A percentile compares a stretch with the other conserved stretches of the same genome.
Evolutionary conservation across 805 yeast genomes (phyloP).

Genomic region (Teunomyces pallodes): DNA sequence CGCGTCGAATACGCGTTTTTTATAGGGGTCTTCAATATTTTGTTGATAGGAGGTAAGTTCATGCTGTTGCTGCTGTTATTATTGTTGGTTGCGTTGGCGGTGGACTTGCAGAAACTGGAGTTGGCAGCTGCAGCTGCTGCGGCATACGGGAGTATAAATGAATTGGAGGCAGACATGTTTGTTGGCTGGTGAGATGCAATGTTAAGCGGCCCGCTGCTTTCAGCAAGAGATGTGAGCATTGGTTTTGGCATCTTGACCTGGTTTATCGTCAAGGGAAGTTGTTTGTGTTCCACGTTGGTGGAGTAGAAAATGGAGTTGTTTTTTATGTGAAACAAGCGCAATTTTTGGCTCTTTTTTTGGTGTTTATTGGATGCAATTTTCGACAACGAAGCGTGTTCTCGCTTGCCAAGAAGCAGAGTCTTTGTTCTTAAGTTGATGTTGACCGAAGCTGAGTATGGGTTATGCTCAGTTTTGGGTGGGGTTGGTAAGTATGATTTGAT

Average conservation of each 20-base stretch:
- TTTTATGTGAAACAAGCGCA: slow-evolving; percentile 39
- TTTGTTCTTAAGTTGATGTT: slow-evolving; percentile 22
- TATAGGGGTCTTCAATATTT: slow-evolving; percentile 44
- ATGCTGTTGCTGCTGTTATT: slow-evolving; percentile 4
- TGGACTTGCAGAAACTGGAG: slow-evolving; percentile 10
- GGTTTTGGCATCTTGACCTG: slow-evolving; percentile 10
- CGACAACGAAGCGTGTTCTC: slow-evolving; percentile 18
- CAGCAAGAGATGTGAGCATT: slow-evolving; percentile 8
- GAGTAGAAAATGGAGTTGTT: slow-evolving; percentile 32
- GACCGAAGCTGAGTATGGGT: slow-evolving; percentile 13
- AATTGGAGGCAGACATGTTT: not conserved
- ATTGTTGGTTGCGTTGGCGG: not conserved
- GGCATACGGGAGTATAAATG: slow-evolving; percentile 5
- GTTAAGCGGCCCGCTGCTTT: slow-evolving; percentile 2
- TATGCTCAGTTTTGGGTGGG: slow-evolving; percentile 2
- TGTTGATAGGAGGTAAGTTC: slow-evolving; percentile 40
- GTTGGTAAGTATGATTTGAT: slow-evolving; percentile 5
- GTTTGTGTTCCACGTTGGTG: slow-evolving; percentile 5
- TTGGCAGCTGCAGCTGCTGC: slow-evolving; percentile 5
- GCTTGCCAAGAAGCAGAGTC: slow-evolving; percentile 10
- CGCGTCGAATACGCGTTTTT: slow-evolving; percentile 28
- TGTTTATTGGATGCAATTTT: slow-evolving; percentile 21
- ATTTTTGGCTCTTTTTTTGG: slow-evolving; percentile 14
- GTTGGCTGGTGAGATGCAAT: not conserved
- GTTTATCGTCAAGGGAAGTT: slow-evolving; percentile 10